Base-by-base conservation (phyloP, 108 stramenopile species). In the Nitzschia sp. region DNA sequence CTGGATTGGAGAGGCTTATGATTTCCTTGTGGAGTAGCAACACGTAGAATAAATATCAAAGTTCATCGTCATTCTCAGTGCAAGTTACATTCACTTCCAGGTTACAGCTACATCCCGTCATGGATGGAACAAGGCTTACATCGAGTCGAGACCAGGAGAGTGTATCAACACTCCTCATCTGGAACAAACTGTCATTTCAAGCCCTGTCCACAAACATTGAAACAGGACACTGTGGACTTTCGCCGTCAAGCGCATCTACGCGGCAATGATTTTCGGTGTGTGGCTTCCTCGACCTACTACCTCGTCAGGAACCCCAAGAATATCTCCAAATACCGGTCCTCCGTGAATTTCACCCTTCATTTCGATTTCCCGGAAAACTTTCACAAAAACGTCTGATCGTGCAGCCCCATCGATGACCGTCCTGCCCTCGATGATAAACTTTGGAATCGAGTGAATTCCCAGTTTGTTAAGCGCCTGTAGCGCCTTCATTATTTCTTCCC, bases 371-470 rank as follows among this genome's bases (percentile, higher is more conserved):
- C 91, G 81, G 46, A 93, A 93, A 30, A 88, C 64, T 27, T 74
- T 36, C 3, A 90, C 80, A 47, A 93, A 90, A 18, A 74, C 74
- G 32, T 86, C 74, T 27, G 80, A 47, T 9, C 63, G 45, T 25
- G 92, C 92, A 3, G 92, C 92, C 42, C 92, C 89, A 72, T 90
- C 89, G 2, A 94, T 83, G 17, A 94, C 71, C 26, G 59, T 70
- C n/a, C 61, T 53, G 46, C 93, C 93, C 48, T 90, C 89, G 30
- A 94, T 81, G 45, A 94, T 91, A 46, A 94, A 94, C 64, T 91
- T 94, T 3, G 93, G 93, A 42, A 94, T 94, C 1, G 87, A 75
- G 56, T 88, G 85, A 21, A 94, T 71, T 42, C 90, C 90, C 15
- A 94, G 64, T 59, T 85, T 48, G 0, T 72, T 42, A 34, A 89